Conservation (phyloP, 306 rosid species). For the Hippophae gyantsensis region DNA sequence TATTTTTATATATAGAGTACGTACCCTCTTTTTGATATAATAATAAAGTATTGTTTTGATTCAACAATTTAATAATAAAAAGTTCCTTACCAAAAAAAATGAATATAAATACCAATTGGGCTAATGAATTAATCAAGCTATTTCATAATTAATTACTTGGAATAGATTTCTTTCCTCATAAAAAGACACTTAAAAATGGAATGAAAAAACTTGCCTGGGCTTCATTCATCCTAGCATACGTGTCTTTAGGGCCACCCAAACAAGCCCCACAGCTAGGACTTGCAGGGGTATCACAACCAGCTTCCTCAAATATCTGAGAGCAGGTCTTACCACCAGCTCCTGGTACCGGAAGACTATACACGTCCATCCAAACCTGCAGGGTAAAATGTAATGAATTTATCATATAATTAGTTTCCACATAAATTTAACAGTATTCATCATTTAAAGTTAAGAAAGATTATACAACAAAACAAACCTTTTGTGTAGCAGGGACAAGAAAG, state of each 20-base stretch:
- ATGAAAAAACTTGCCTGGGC: constrained; percentile 47
- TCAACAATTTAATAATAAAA: too few relatives aligned
- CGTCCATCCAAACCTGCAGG: constrained; percentile 83
- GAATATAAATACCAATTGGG: too few relatives aligned
- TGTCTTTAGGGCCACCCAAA: constrained; percentile 94
- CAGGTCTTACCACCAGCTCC: constrained; percentile 96
- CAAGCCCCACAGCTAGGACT: constrained; percentile 97
- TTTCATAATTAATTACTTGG: background rate
- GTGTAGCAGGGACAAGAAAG: constrained; percentile 97
- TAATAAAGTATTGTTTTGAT: too few relatives aligned
- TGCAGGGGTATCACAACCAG: constrained; percentile 97
- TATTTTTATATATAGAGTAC: too few relatives aligned
- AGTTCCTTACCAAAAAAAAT: too few relatives aligned
- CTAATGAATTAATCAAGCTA: too few relatives aligned
- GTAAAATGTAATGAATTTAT: constrained; percentile 9
- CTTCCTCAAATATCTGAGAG: constrained; percentile 98
- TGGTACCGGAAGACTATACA: constrained; percentile 67
- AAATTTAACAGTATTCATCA: constrained; percentile 1
- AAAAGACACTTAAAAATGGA: background rate
- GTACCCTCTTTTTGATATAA: too few relatives aligned
- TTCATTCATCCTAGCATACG: constrained; percentile 84
- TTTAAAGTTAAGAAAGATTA: background rate
- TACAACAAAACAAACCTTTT: constrained; percentile 49
- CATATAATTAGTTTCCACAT: background rate
- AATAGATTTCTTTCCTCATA: background rate